A percentile compares a stretch with the other conserved stretches of the same genome.
phyloP scores from a whole-genome alignment of 164 flowering plant species.

The Liquidambar formosana region DNA sequence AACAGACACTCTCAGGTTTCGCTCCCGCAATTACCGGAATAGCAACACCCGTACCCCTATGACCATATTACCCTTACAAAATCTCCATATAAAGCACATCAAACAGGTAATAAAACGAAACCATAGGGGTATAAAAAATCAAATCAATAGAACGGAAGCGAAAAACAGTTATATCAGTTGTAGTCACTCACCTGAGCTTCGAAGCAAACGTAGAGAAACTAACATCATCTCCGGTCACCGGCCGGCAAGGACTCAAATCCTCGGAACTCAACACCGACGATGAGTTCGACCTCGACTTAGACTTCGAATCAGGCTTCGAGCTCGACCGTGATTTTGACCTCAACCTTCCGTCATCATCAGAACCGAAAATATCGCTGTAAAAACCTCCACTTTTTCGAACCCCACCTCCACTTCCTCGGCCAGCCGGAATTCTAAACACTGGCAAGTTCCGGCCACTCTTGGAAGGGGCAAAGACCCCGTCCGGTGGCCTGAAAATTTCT shows the following conservation, averaged over 20 bases:
- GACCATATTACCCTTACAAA: slow-evolving; percentile 7
- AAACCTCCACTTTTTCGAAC: slow-evolving; percentile 32
- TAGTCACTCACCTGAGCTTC: slow-evolving; percentile 67
- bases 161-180: neutral
- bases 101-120: neutral
- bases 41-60: neutral
- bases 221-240: slow-evolving; percentile 46
- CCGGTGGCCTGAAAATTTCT: slow-evolving; percentile 58
- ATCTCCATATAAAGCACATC: neutral
- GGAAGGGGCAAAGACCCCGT: slow-evolving; percentile 11
- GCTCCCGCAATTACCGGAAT: neutral
- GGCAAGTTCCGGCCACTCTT: slow-evolving; percentile 48
- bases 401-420: neutral
- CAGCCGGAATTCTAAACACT: slow-evolving; percentile 54
- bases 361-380: slow-evolving; percentile 63
- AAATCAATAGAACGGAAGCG: neutral
- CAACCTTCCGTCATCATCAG: slow-evolving; percentile 36
- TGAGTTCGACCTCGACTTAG: slow-evolving; percentile 59
- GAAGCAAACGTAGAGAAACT: slow-evolving; percentile 50
- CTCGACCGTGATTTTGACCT: slow-evolving; percentile 33
- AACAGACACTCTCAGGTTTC: too few species aligned
- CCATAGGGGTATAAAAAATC: neutral
- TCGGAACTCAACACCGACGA: slow-evolving; percentile 78
- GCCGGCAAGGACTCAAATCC: slow-evolving; percentile 67
- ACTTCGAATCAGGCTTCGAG: slow-evolving; percentile 32